A percentile compares a stretch with the other conserved stretches of the same genome.
Conservation (phyloP, 2,329 filamentous ascomycete genomes). For the Drechslera avenae region DNA sequence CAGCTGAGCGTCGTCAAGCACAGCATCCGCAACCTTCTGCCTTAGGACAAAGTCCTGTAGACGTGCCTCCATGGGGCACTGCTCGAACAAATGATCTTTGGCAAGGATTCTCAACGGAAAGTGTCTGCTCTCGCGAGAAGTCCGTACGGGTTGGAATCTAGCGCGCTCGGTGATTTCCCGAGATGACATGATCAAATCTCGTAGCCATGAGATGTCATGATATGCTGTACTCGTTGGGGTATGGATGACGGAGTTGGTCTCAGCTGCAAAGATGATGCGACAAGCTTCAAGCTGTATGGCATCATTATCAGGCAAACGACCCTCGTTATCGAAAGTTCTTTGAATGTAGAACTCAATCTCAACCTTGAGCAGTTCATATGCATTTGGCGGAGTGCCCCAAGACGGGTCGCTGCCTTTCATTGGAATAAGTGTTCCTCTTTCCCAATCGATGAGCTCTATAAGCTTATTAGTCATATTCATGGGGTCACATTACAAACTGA, state of each 20-base stretch:
- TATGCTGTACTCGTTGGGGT: neutral
- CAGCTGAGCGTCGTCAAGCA: slow-evolving; percentile 17
- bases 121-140: slow-evolving; percentile 23
- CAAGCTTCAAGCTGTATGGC: slow-evolving; percentile 35
- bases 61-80: slow-evolving; percentile 29
- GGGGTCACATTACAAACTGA: accelerated
- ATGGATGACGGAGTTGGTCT: slow-evolving; percentile 10
- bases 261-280: slow-evolving; percentile 34
- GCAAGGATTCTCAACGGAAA: slow-evolving; percentile 18
- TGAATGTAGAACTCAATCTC: slow-evolving; percentile 33
- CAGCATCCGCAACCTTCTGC: slow-evolving; percentile 3
- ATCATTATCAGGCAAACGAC: slow-evolving; percentile 26
- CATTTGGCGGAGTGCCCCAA: slow-evolving; percentile 30
- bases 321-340: slow-evolving; percentile 25
- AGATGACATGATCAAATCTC: slow-evolving; percentile 33
- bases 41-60: slow-evolving; percentile 23
- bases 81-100: slow-evolving; percentile 29
- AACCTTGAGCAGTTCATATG: slow-evolving; percentile 32
- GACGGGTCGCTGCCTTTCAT: slow-evolving; percentile 30
- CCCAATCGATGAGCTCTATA: slow-evolving; percentile 29
- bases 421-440: slow-evolving; percentile 27
- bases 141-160: slow-evolving; percentile 27
- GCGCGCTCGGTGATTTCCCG: slow-evolving; percentile 23
- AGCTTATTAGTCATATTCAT: neutral
- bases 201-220: slow-evolving; percentile 27